phyloP scores from a whole-genome alignment of 441 rosid species.

The Populus hybrid region DNA sequence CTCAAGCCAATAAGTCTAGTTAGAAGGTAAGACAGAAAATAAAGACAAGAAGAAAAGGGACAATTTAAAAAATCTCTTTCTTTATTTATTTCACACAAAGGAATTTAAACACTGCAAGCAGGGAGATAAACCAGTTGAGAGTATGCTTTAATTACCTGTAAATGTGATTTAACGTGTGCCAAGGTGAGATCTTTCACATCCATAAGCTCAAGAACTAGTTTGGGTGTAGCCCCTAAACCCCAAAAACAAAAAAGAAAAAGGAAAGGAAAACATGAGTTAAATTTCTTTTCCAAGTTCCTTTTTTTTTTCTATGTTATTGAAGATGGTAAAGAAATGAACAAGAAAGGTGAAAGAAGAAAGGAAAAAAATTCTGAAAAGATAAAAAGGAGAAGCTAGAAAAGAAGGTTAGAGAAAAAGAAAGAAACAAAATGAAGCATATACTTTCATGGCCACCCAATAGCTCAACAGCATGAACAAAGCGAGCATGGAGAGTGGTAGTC shows the following conservation, averaged over 20 bases:
- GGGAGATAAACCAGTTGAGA: slow-evolving; percentile 10
- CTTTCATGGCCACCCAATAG: slow-evolving; percentile 98
- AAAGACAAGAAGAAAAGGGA: slow-evolving; percentile 1
- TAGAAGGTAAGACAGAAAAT: slow-evolving; percentile 2
- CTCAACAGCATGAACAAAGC: slow-evolving; percentile 95
- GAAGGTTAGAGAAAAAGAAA: neutral
- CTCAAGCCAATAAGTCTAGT: neutral
- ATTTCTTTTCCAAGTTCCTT: slow-evolving; percentile 1
- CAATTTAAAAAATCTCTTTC: neutral
- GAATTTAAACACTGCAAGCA: slow-evolving; percentile 1
- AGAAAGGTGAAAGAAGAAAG: slow-evolving; percentile 8
- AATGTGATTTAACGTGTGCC: slow-evolving; percentile 98
- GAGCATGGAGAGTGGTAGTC: slow-evolving; percentile 96
- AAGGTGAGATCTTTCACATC: slow-evolving; percentile 98
- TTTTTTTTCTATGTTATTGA: slow-evolving; percentile 8
- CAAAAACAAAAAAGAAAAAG: slow-evolving; percentile 7
- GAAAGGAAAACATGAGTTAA: slow-evolving; percentile 18
- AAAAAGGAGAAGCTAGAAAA: slow-evolving; percentile 15
- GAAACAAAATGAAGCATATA: slow-evolving; percentile 37
- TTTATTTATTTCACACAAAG: slow-evolving; percentile 1
- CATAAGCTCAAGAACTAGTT: slow-evolving; percentile 98
- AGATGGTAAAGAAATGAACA: slow-evolving; percentile 12
- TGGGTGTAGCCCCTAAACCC: slow-evolving; percentile 87
- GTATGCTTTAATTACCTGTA: slow-evolving; percentile 58
- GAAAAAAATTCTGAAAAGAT: slow-evolving; percentile 3